Base-by-base conservation (phyloP, 2,329 filamentous ascomycete species). In the Plectosphaerella sp. region DNA sequence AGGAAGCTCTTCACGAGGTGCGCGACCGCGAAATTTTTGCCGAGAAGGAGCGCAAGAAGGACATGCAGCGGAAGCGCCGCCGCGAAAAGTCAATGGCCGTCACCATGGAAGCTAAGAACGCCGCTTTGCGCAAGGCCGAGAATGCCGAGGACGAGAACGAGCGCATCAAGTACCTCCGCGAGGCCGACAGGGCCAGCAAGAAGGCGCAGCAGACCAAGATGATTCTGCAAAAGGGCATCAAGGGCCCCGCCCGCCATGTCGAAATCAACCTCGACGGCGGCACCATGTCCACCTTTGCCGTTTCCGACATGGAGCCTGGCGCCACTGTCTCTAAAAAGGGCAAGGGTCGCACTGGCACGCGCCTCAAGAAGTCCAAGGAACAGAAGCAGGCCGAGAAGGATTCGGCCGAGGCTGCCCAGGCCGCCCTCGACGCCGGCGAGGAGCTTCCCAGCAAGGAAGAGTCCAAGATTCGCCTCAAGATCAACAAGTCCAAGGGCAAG, bases 31-130 rank as follows among this genome's bases (percentile, higher is more conserved):
- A 97, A 67, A 79, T 97, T 8, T 88, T 88, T 55, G 91, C 93
- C 55, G 94, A 99, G 70, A 99, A 99, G 73, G 94, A 99, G 72
- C 90, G 94, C 58, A 99, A 99, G 77, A 99, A 99, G 75, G 94
- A 99, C 65, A 97, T 99, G 91, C 94, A 99, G 68, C 88, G 94
- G 57, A 99, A 97, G 75, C 84, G 94, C 54, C 87, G 94, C 43
- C 88, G 94, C 16, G 93, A 97, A 68, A 97, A 97, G 74, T 96
- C 93, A 5, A 91, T 97, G 78, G 91, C 91, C 4, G 88, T 95
- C 54, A 93, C 91, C 7, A 88, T 95, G 61, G 93, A 97, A 66
- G 87, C 91, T 66, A 94, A 95, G 72, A 89, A 94, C 57, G 83
- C 88, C 4, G 89, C 91, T 4, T 77, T 96, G 45, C 85, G 87